Base-by-base conservation (phyloP, 352 stramenopile species). In the Salisapilia sapeloensis region DNA sequence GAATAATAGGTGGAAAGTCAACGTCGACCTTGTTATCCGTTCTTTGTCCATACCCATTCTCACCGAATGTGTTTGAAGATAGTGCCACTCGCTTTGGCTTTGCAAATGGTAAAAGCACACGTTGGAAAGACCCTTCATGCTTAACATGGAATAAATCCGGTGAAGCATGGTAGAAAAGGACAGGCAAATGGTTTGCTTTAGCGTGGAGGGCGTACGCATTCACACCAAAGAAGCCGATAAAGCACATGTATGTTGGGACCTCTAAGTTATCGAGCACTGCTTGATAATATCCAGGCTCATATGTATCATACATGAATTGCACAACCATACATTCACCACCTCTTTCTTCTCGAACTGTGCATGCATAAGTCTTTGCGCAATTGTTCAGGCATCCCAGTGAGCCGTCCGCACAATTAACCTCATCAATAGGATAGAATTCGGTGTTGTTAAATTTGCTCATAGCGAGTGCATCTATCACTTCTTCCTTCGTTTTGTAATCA, bases 91-190 rank as follows among this genome's bases (percentile, higher is more conserved):
- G 42, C 14, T 52, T 56, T 0, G 61, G 48, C 0, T 48, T 26
- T 0, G 50, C 35, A 1, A 33, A 44, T 6, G 64, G 64, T 18
- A 76, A 32, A 12, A 54, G 55, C 4, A 80, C 47, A 2, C 60
- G 55, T 12, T 63, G 25, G 16, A 77, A 72, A 9, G 48, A 14
- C 0, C 42, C 43, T 0, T 58, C 33, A 31, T 80, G 18, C 1
- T 24, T 29, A 10, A 65, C 35, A 3, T 66, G 51, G 35, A 77
- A 72, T 3, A 56, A 16, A 19, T 74, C 60, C 4, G 64, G 64
- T 41, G 69, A 33, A 18, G 44, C 72, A 29, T 75, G 50, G 29
- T 67, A 72, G 38, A 80, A 80, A 1, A 71, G 16, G 13, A 77
- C 59, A 1, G 48, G 43, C 2, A 15, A 14, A 1, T 43, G 38